Evolutionary conservation across 176 grass and related monocot genomes (phyloP).

Genomic region (sorghum (Sorghum bicolor)): Sorghum_bicolor_NCBIv3 NC_012870.2:80361501-80362000

Average conservation of each 20-base stretch:
- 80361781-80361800: conserved; percentile 30
- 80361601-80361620: background rate
- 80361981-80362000: background rate
- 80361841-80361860: conserved; percentile 92
- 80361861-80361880: conserved; percentile 80
- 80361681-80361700: conserved; percentile 54
- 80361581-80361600: background rate
- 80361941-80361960: conserved; percentile 61
- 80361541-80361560: background rate
- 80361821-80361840: conserved; percentile 72
- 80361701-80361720: conserved; percentile 86
- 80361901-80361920: conserved; percentile 35
- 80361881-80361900: conserved; percentile 67
- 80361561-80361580: background rate
- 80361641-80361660: conserved; percentile 86
- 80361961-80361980: conserved; percentile 84
- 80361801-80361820: conserved; percentile 77
- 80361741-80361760: conserved; percentile 91
- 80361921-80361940: conserved; percentile 58
- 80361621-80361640: conserved; percentile 10
- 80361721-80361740: conserved; percentile 67
- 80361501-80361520: background rate
- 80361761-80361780: conserved; percentile 71
- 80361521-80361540: background rate
- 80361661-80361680: conserved; percentile 64